Evolutionary conservation across 2,329 filamentous ascomycete genomes (phyloP), one percentile per base, ranked within the genome.

Genomic region (Nemania sp.): DNA sequence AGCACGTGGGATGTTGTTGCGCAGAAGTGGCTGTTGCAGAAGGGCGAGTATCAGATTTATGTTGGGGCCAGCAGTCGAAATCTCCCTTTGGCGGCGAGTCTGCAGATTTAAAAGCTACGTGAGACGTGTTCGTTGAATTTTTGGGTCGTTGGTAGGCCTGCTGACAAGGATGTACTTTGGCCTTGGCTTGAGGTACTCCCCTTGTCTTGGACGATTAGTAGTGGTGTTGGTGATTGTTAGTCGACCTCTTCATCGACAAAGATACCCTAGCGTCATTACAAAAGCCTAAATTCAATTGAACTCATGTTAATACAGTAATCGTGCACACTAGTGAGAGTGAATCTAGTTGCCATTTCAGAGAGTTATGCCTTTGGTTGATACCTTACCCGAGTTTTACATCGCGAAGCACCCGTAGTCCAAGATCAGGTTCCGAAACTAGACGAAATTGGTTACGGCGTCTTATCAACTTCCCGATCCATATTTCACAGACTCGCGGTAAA

Each of bases 1-100:
- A 90, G 88, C 72, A 87, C 89, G 58, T 92, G 90, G 90, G 87
- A 91, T 76, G 80, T 84, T 0, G 79, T 80, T 0, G 75, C 79
- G 15, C 88, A 92, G 79, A 83, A 89, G 58, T 93, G 91, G 91
- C 73, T 84, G 3, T 76, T 87, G 53, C 85, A 86, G 5, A 73
- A 74, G 18, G 84, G 84, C 0, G 77, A 73, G 15, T 85, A 85
- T 71, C 74, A 63, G 0, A 75, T 86, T 41, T 78, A 72, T 18
- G 81, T 86, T 2, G 84, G 84, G 2, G 79, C 82, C 1, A 85
- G 83, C 67, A 85, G 83, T 65, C 91, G 83, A 47, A 82, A 84
- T 69, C 73, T 85, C 26, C 77, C 82, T 35, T 68, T 85, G 52
- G 80, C 75, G 43, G 80, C 78, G 1, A 77, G 64, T 1, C 61